phyloP scores from a whole-genome alignment of 148 eudicot genomes.

The Rhododendron ovatum region DNA sequence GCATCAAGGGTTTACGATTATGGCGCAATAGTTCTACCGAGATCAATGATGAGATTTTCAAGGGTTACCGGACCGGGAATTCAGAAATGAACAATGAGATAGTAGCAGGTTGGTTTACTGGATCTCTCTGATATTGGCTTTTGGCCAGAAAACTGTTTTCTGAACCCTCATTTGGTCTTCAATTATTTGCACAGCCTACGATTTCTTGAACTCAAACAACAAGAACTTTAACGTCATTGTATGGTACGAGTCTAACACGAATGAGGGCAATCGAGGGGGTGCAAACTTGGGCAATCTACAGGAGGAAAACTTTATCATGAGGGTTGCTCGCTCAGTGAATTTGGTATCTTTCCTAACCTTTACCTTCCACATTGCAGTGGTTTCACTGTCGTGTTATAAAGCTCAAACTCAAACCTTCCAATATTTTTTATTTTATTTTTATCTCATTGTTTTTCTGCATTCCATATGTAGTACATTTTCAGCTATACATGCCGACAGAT shows the following conservation, averaged over 20 bases:
- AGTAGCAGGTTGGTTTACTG: conserved; percentile 45
- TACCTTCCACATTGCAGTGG: background rate
- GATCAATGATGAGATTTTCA: conserved; percentile 68
- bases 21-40: conserved; percentile 88
- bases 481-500: no score
- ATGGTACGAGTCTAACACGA: conserved; percentile 84
- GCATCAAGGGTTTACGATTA: conserved; percentile 53
- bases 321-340: conserved; percentile 75
- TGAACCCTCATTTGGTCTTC: background rate
- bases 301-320: conserved; percentile 32
- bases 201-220: conserved; percentile 58
- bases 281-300: no score
- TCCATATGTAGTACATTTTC: no score
- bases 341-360: conserved; percentile 53
- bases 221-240: conserved; percentile 58
- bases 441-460: no score
- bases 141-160: background rate
- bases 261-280: no score
- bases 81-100: conserved; percentile 50
- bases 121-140: background rate
- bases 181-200: conserved; percentile 51
- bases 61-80: conserved; percentile 63
- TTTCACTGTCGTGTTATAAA: no score
- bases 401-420: no score
- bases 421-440: background rate